These are phyloP conservation scores for Austroboletus festivus DNA, from an alignment of 768 basidiomycete species.

Conservation along the genomic window DNA sequence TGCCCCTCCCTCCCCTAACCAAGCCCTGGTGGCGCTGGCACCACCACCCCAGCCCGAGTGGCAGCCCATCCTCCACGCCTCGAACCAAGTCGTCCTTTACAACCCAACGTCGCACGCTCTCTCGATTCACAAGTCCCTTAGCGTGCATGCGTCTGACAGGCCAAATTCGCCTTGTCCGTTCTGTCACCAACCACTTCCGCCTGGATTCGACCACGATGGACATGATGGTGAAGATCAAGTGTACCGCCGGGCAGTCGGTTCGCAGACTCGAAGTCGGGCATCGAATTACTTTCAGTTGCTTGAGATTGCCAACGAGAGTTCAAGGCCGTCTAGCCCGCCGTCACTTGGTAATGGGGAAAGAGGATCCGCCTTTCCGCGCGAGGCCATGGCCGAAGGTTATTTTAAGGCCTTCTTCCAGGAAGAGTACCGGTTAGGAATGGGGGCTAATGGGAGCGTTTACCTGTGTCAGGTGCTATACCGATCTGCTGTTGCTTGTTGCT, in stretches of 20 bases:
- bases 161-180: conserved; percentile 57
- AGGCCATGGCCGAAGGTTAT: conserved; percentile 87
- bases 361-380: conserved; percentile 51
- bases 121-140: conserved; percentile 48
- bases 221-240: conserved; percentile 25
- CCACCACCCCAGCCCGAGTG: conserved; percentile 41
- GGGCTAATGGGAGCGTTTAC: conserved; percentile 88
- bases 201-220: conserved; percentile 36
- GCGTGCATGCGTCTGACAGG: conserved; percentile 20
- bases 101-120: conserved; percentile 83
- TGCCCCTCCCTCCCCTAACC: conserved; percentile 30
- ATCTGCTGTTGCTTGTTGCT: conserved; percentile 11
- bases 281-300: conserved; percentile 82
- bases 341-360: conserved; percentile 18
- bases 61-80: conserved; percentile 79
- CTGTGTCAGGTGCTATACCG: conserved; percentile 91
- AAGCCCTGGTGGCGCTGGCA: conserved; percentile 28
- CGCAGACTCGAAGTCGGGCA: conserved; percentile 49
- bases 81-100: conserved; percentile 85
- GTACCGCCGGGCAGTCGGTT: no score
- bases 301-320: conserved; percentile 65
- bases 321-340: conserved; percentile 50
- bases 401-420: conserved; percentile 92
- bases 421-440: conserved; percentile 88
- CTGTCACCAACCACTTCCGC: conserved; percentile 61